Base-by-base conservation (phyloP, 768 basidiomycete genomes). In the Naganishia kalamii region DNA sequence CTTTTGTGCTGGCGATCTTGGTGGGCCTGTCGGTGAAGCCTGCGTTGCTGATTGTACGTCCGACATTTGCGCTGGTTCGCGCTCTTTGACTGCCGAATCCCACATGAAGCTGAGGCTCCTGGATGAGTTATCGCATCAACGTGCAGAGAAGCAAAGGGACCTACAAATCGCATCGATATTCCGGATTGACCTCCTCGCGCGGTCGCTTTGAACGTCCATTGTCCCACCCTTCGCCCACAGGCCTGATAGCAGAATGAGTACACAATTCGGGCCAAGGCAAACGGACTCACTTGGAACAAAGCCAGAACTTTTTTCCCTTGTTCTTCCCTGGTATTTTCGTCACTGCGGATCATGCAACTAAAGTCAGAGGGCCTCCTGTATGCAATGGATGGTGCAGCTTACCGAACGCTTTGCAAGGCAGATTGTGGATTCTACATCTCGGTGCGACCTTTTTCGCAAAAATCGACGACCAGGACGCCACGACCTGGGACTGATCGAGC, bases 231-330 rank as follows among this genome's bases (percentile, higher is more conserved):
- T 73, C 71, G 50, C 76, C 76, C 10, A 77, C 76, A 12, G 76
- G 76, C 67, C 76, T 77, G 27, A 6, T 1, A 32, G 19, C 19
- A 51, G 21, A 17, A 67, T 40, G 33, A 6, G 15, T 1, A 29
- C 11, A 3, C 21, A 48, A 27, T 63, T 23, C 48, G 37, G 32
- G 35, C 19, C 46, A 37, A 11, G 3, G 15, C 11, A 35, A 25
- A 5, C 13, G 23, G 19, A 73, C 73, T 69, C 51, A 75, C 76
- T 75, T 67, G 27, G 77, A 76, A 57, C 77, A 78, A 5, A 78
- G 65, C 77, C 77, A 78, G 47, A 78, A 78, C 48, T 75, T 67
- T 57, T 78, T 78, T 11, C 75, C 75, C 63, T 76, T 78, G 60
- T 75, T 78, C 50, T 71, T 71, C 25, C 77, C 77, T 11, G 75